Conservation (phyloP, 768 basidiomycete genomes). For the Kwoniella bestiolae region DNA sequence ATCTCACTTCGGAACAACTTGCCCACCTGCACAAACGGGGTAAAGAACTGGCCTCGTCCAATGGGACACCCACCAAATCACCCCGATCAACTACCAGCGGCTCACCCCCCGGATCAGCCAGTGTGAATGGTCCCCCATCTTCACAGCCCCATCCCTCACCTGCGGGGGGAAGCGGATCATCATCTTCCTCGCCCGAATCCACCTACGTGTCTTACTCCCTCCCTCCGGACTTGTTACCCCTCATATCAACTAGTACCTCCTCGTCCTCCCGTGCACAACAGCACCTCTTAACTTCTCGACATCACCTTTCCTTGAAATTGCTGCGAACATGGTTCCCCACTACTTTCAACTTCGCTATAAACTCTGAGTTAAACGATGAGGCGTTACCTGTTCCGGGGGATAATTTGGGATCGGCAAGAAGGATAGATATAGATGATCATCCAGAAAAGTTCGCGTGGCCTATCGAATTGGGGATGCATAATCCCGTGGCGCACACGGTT, state of each 20-base stretch:
- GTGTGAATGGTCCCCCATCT: background rate
- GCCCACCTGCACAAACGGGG: conserved; percentile 27
- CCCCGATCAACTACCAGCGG: conserved; percentile 21
- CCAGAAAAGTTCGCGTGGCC: conserved; percentile 47
- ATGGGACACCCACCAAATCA: conserved; percentile 15
- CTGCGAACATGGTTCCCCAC: conserved; percentile 35
- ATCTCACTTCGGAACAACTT: conserved; percentile 36
- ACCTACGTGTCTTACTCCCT: background rate
- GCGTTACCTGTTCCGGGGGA: conserved; percentile 42
- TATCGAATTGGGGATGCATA: conserved; percentile 49
- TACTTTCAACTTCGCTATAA: conserved; percentile 40
- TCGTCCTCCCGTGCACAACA: conserved; percentile 28
- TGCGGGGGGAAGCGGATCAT: conserved; percentile 13
- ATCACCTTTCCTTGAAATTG: conserved; percentile 34
- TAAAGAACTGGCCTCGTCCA: conserved; percentile 16
- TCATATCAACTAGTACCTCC: conserved; percentile 27
- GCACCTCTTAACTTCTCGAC: conserved; percentile 36
- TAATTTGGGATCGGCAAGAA: conserved; percentile 36
- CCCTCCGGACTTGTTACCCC: conserved; percentile 38
- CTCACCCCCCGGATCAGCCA: conserved; percentile 24
- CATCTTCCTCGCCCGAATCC: conserved; percentile 21
- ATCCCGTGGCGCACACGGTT: conserved; percentile 39
- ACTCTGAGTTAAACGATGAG: conserved; percentile 40
- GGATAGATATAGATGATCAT: conserved; percentile 37
- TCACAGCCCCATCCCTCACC: conserved; percentile 25